These are phyloP conservation scores for Xerocomus brunneocitrinus DNA, from an alignment of 768 basidiomycete species.

Conservation along the genomic window DNA sequence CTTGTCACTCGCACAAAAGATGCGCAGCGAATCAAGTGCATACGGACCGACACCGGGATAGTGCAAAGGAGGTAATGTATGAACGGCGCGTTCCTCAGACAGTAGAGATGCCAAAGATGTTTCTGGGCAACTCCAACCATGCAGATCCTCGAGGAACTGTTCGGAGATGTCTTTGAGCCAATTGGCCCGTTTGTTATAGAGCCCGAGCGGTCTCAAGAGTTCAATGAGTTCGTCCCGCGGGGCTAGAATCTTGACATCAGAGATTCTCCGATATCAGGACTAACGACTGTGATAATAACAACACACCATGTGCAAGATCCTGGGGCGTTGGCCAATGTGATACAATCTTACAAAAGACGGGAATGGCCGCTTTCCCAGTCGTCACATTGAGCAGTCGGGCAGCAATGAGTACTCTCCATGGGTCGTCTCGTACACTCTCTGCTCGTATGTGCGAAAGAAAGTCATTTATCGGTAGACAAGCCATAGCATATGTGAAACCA, in stretches of 20 bases:
- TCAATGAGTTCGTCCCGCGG: slow-evolving; percentile 39
- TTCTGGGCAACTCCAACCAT: slow-evolving; percentile 22
- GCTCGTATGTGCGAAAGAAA: not conserved
- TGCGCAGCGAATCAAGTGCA: slow-evolving; percentile 72
- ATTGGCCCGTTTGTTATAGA: slow-evolving; percentile 51
- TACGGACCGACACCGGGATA: slow-evolving; percentile 66
- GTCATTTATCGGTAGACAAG: not conserved
- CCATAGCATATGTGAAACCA: not conserved
- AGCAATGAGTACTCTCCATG: slow-evolving; percentile 68
- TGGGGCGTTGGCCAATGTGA: slow-evolving; percentile 54
- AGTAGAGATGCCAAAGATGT: not conserved
- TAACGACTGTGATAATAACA: not conserved
- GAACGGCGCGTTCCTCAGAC: slow-evolving; percentile 5
- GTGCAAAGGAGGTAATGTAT: slow-evolving; percentile 48
- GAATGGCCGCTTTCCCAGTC: slow-evolving; percentile 56
- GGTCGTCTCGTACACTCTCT: slow-evolving; percentile 52
- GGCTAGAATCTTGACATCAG: slow-evolving; percentile 30
- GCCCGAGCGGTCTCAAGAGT: slow-evolving; percentile 52
- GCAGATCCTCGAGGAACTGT: slow-evolving; percentile 43
- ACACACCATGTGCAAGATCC: slow-evolving; percentile 51
- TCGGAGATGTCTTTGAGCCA: slow-evolving; percentile 53
- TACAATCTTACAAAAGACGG: slow-evolving; percentile 58
- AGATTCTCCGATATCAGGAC: not conserved
- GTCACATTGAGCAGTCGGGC: slow-evolving; percentile 71
- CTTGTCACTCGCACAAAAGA: slow-evolving; percentile 46